phyloP scores from a whole-genome alignment of 495 filamentous ascomycete genomes.

The Tuber calosporum region DNA sequence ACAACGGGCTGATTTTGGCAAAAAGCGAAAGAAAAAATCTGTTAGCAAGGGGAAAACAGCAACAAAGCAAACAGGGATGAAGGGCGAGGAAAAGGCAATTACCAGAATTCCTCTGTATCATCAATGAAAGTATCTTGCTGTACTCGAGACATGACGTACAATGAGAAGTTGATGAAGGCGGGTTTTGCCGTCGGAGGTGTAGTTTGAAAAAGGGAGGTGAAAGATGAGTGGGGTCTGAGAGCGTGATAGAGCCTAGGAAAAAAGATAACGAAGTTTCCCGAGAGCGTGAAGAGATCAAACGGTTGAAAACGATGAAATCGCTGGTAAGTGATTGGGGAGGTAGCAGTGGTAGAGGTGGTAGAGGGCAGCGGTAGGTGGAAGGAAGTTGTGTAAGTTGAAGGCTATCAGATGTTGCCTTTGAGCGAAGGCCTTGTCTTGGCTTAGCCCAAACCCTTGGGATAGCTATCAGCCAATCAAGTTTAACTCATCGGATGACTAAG shows the following conservation, averaged over 20 bases:
- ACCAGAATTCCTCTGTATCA: slow-evolving; percentile 92
- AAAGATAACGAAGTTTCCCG: not conserved
- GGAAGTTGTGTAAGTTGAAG: not conserved
- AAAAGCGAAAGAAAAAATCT: not conserved
- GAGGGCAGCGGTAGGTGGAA: not conserved
- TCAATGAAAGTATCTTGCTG: slow-evolving; percentile 96
- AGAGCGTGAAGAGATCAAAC: not conserved
- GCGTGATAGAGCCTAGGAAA: not conserved
- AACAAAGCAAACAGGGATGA: slow-evolving; percentile 31
- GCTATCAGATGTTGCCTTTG: not conserved
- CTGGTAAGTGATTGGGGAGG: not conserved
- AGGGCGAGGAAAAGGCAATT: slow-evolving; percentile 32
- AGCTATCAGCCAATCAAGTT: not conserved
- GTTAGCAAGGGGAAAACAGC: slow-evolving; percentile 8
- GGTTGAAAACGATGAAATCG: not conserved
- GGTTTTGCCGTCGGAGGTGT: not conserved
- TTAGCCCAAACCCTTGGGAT: not conserved
- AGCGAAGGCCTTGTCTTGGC: not conserved
- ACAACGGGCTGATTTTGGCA: slow-evolving; percentile 62
- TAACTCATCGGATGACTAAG: not conserved
- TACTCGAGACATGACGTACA: slow-evolving; percentile 36
- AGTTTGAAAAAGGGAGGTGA: not conserved
- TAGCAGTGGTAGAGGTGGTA: not conserved
- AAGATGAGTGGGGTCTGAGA: not conserved
- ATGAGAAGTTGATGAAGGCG: not conserved